Evolutionary conservation across 1,139 yeast genomes (phyloP).

Genomic region (Candida labiduridarum): DNA sequence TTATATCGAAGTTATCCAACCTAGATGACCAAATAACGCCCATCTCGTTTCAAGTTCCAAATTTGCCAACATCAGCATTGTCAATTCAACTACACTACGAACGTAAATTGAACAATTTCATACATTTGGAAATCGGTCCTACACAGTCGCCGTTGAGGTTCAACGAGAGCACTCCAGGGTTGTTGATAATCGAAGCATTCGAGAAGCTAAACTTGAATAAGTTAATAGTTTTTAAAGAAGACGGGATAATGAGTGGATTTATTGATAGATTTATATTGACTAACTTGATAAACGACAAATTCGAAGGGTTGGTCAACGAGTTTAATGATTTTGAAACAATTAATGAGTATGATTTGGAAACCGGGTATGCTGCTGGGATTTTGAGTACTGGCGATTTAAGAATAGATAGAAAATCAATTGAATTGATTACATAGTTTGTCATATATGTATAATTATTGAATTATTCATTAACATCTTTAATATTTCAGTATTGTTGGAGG

Average conservation of each 20-base stretch:
- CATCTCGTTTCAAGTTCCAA: slow-evolving; percentile 28
- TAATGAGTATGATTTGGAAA: slow-evolving; percentile 22
- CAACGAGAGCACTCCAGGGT: slow-evolving; percentile 38
- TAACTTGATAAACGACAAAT: slow-evolving; percentile 31
- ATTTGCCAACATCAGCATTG: slow-evolving; percentile 21
- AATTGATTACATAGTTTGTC: slow-evolving; percentile 28
- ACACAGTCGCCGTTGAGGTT: slow-evolving; percentile 27
- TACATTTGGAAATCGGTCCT: slow-evolving; percentile 20
- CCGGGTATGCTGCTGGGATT: slow-evolving; percentile 9
- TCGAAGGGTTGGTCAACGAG: slow-evolving; percentile 24
- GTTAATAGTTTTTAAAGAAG: slow-evolving; percentile 28
- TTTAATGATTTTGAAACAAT: slow-evolving; percentile 12
- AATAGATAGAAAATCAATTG: slow-evolving; percentile 26
- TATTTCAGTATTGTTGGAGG: too few relatives aligned
- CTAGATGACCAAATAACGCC: slow-evolving; percentile 9
- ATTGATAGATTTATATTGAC: slow-evolving; percentile 44
- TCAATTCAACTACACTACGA: slow-evolving; percentile 32
- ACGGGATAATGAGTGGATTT: slow-evolving; percentile 37
- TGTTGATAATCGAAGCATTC: slow-evolving; percentile 40
- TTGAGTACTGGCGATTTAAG: slow-evolving; percentile 16
- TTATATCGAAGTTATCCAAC: slow-evolving; percentile 16
- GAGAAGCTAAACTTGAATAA: slow-evolving; percentile 45
- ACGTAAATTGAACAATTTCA: slow-evolving; percentile 16
- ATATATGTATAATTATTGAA: too few relatives aligned
- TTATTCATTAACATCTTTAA: too few relatives aligned